Evolutionary conservation across 1,284 basidiomycete species (phyloP), one percentile per base, ranked within the genome.

Genomic region (Ceratobasidium sp.): DNA sequence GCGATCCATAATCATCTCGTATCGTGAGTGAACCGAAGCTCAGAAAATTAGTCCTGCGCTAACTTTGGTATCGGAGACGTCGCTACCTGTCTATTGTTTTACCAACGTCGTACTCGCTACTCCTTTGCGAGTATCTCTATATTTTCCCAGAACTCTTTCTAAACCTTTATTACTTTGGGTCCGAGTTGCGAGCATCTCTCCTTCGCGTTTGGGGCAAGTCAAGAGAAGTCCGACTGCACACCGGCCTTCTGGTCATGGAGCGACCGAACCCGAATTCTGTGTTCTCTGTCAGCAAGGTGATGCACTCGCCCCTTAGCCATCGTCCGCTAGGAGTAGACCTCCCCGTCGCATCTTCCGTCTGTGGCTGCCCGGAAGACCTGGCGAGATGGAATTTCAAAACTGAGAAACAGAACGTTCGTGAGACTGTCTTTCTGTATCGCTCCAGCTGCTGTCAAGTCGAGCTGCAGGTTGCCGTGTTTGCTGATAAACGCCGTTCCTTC

Each of bases 121-220:
- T 70, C 5, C 3, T 70, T 20, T 57, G 67, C 54, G 67, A 70
- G n/a, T 55, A 55, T 54, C 30, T 54, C 12, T 41, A 18, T 6
- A 70, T 57, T 1, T 20, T 52, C 16, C 67, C 54, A 1, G 54
- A 54, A 20, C 6, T 70, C 5, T 52, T 52, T 50, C 18, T 54
- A 6, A 57, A 70, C 50, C 48, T 70, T 7, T 52, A 57, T 20
- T 70, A 70, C 48, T 70, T 57, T 70, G 50, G 67, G 18, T 23
- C 46, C 67, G 12, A 14, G 6, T 23, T 70, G 12, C n/a, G 46
- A 7, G 30, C 27, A 2, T 35, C 54, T 1, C 67, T 70, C 2
- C n/a, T 52, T 2, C 33, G 48, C 1, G 67, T 70, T 1, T 70
- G 64, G 64, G 64, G 64, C 16, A 66, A 46, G 27, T 38, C 64